Evolutionary conservation across 495 filamentous ascomycete species (phyloP).

Genomic region (Penicillium odoratum): DNA sequence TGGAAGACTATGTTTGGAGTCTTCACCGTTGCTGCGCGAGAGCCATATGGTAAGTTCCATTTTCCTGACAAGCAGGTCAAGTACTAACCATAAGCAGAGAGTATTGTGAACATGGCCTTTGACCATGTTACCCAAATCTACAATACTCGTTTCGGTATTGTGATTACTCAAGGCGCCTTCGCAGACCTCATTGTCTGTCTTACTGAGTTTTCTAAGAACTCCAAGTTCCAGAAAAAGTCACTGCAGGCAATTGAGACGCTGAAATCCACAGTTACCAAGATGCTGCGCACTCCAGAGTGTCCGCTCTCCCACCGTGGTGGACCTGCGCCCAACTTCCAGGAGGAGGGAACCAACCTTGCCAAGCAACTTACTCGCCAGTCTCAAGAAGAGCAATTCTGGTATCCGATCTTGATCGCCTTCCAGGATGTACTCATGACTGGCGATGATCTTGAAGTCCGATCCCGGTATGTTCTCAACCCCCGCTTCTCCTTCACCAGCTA

Average conservation of each 20-base stretch:
- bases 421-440: slow-evolving; percentile 99
- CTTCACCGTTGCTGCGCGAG: slow-evolving; percentile 91
- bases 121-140: slow-evolving; percentile 98
- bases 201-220: slow-evolving; percentile 98
- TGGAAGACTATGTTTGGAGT: slow-evolving; percentile 99
- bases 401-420: slow-evolving; percentile 95
- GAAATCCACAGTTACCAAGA: slow-evolving; percentile 85
- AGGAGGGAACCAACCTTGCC: slow-evolving; percentile 48
- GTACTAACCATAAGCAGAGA: slow-evolving; percentile 52
- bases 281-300: slow-evolving; percentile 95
- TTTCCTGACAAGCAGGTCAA: background rate
- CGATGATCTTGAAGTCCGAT: slow-evolving; percentile 95
- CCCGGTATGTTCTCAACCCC: slow-evolving; percentile 40
- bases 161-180: slow-evolving; percentile 95
- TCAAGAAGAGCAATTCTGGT: slow-evolving; percentile 97
- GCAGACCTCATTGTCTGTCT: slow-evolving; percentile 94
- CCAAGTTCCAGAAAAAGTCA: slow-evolving; percentile 95
- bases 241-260: slow-evolving; percentile 93
- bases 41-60: slow-evolving; percentile 67
- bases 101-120: slow-evolving; percentile 93
- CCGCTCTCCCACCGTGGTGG: slow-evolving; percentile 67
- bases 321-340: slow-evolving; percentile 38
- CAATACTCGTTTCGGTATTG: slow-evolving; percentile 91
- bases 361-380: slow-evolving; percentile 59
- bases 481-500: slow-evolving; percentile 4